Evolutionary conservation across 2,329 filamentous ascomycete species (phyloP).

Genomic region (Exserohilum rostratum): DNA sequence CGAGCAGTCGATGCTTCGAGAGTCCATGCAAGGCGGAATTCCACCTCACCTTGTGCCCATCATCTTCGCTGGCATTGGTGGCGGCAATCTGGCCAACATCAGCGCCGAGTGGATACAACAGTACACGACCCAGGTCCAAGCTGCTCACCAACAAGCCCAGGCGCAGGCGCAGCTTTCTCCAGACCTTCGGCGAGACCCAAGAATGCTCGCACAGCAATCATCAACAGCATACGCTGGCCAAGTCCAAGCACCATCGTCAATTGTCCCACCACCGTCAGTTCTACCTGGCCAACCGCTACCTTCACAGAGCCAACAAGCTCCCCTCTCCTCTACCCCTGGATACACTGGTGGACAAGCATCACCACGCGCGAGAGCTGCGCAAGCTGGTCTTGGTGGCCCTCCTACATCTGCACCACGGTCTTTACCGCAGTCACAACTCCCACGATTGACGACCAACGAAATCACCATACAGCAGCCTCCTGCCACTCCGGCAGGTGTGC

Average conservation of each 20-base stretch:
- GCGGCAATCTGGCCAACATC: constrained; percentile 55
- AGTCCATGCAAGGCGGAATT: constrained; percentile 59
- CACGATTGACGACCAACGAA: constrained; percentile 59
- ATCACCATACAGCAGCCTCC: constrained; percentile 57
- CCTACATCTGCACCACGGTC: constrained; percentile 53
- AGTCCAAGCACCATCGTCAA: constrained; percentile 39
- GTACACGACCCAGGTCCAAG: constrained; percentile 55
- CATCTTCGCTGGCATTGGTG: constrained; percentile 60
- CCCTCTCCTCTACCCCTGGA: constrained; percentile 48
- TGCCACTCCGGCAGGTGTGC: constrained; percentile 46
- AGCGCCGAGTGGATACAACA: constrained; percentile 59
- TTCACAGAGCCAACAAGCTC: constrained; percentile 47
- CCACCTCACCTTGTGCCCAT: constrained; percentile 60
- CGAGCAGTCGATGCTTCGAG: constrained; percentile 59
- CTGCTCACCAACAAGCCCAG: constrained; percentile 51
- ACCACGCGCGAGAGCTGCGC: constrained; percentile 42
- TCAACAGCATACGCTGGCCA: constrained; percentile 39
- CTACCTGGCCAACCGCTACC: constrained; percentile 48
- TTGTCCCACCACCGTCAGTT: constrained; percentile 42
- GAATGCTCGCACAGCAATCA: constrained; percentile 50
- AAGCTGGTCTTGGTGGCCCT: constrained; percentile 37
- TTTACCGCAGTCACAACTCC: constrained; percentile 55
- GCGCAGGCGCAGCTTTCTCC: constrained; percentile 52
- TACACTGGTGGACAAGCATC: constrained; percentile 42
- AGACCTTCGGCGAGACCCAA: constrained; percentile 51